Evolutionary conservation across 2,329 filamentous ascomycete species (phyloP).

Genomic region (Cordyceps militaris): DNA sequence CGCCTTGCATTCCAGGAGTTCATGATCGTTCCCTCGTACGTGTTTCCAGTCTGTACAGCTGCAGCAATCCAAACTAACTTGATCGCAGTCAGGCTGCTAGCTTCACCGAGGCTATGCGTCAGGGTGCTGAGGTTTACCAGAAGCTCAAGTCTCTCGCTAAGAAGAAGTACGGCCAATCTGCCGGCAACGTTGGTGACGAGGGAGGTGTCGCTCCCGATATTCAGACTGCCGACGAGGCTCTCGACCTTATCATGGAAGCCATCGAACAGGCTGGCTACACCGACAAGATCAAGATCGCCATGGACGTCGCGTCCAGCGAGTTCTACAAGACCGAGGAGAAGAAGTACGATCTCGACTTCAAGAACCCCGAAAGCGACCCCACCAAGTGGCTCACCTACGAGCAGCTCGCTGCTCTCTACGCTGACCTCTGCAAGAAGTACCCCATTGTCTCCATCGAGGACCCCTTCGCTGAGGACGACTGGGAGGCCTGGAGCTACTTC

Average conservation of each 20-base stretch:
- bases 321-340: slow-evolving; percentile 98
- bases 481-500: slow-evolving; percentile 99
- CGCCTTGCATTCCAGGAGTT: slow-evolving; percentile 93
- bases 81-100: slow-evolving; percentile 63
- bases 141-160: slow-evolving; percentile 93
- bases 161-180: slow-evolving; percentile 99
- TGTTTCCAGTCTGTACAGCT: slow-evolving; percentile 16
- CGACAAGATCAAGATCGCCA: slow-evolving; percentile 93
- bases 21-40: slow-evolving; percentile 83
- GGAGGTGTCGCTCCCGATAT: slow-evolving; percentile 99
- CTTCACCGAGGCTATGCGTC: slow-evolving; percentile 93
- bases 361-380: slow-evolving; percentile 96
- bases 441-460: slow-evolving; percentile 98
- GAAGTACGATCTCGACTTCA: slow-evolving; percentile 99
- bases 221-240: slow-evolving; percentile 91
- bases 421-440: slow-evolving; percentile 84
- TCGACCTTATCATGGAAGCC: slow-evolving; percentile 89
- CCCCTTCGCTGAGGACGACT: slow-evolving; percentile 98
- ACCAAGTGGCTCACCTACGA: slow-evolving; percentile 99
- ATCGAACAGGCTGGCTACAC: slow-evolving; percentile 95
- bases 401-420: slow-evolving; percentile 89
- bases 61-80: slow-evolving; percentile 15
- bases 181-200: slow-evolving; percentile 98
- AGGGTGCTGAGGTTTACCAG: slow-evolving; percentile 97
- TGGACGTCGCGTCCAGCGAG: slow-evolving; percentile 98